phyloP scores from a whole-genome alignment of 108 stramenopile species.

The Hondaea fermentalgiana region DNA sequence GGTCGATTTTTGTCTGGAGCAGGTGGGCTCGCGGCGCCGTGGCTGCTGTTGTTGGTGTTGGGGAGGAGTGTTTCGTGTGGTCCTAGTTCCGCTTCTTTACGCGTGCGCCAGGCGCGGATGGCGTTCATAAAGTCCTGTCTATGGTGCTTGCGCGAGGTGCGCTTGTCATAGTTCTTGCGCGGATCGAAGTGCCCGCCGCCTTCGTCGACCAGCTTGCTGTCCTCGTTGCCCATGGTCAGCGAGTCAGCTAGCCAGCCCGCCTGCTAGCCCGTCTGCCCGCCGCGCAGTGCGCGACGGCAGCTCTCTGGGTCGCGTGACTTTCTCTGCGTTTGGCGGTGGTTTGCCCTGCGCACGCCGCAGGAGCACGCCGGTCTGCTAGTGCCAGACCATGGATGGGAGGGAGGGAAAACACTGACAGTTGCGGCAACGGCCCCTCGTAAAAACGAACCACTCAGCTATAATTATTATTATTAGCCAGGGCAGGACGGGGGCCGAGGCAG shows the following conservation, averaged over 20 bases:
- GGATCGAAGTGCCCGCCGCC: background rate
- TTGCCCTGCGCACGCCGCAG: background rate
- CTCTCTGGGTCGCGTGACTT: background rate
- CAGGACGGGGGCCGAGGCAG: too few species aligned
- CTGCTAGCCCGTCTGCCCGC: background rate
- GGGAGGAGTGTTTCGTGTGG: background rate
- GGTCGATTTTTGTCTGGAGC: background rate
- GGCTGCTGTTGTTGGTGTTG: background rate
- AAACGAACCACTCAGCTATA: too few species aligned
- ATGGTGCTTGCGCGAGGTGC: background rate
- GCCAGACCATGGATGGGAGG: too few species aligned
- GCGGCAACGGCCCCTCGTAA: too few species aligned
- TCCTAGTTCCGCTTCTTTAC: background rate
- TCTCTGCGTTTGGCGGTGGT: background rate
- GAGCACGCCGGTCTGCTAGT: too few species aligned
- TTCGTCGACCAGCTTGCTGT: background rate
- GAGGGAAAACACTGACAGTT: too few species aligned
- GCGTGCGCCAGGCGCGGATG: background rate
- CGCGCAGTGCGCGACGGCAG: background rate
- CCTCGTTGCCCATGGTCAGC: background rate
- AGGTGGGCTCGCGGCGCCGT: background rate
- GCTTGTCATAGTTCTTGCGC: constrained; percentile 13
- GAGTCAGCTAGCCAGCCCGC: too few species aligned
- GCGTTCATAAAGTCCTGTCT: background rate
- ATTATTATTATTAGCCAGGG: too few species aligned